Conservation (phyloP, 768 basidiomycete species). For the Termitomyces sp. region DNA sequence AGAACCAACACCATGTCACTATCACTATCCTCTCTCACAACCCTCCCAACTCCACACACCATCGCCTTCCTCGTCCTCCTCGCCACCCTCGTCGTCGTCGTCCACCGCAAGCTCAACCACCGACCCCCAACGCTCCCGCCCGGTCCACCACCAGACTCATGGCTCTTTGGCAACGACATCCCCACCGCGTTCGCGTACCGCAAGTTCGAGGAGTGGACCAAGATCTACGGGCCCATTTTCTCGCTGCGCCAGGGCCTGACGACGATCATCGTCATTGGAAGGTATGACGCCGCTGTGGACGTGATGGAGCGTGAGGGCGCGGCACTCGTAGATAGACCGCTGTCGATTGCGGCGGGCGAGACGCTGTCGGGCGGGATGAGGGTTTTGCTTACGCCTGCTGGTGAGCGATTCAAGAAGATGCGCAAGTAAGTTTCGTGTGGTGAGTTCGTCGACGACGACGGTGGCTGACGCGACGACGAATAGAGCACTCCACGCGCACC, state of each 20-base stretch:
- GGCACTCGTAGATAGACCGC: constrained; percentile 52
- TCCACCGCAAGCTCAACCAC: constrained; percentile 26
- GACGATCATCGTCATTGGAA: constrained; percentile 45
- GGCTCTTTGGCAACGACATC: constrained; percentile 38
- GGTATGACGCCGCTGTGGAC: constrained; percentile 57
- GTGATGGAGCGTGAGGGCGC: constrained; percentile 71
- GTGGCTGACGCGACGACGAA: neutral
- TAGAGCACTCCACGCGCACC: constrained; percentile 58
- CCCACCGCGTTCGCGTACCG: constrained; percentile 45
- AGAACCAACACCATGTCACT: neutral
- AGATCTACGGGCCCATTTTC: constrained; percentile 62
- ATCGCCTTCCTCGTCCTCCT: constrained; percentile 31
- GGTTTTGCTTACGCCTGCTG: constrained; percentile 52
- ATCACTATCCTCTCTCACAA: neutral
- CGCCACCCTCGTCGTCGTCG: constrained; percentile 27
- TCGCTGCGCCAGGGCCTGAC: constrained; percentile 50
- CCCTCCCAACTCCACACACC: constrained; percentile 17
- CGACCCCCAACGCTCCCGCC: constrained; percentile 37
- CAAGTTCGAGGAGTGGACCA: constrained; percentile 57
- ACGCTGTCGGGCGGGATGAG: constrained; percentile 59
- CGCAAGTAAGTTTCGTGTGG: constrained; percentile 38
- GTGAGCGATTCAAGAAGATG: constrained; percentile 61
- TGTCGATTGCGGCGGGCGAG: constrained; percentile 57
- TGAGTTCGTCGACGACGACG: neutral
- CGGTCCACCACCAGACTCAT: constrained; percentile 38